Base-by-base conservation (phyloP, 2,329 filamentous ascomycete species). In the Claviceps pusilla region DNA sequence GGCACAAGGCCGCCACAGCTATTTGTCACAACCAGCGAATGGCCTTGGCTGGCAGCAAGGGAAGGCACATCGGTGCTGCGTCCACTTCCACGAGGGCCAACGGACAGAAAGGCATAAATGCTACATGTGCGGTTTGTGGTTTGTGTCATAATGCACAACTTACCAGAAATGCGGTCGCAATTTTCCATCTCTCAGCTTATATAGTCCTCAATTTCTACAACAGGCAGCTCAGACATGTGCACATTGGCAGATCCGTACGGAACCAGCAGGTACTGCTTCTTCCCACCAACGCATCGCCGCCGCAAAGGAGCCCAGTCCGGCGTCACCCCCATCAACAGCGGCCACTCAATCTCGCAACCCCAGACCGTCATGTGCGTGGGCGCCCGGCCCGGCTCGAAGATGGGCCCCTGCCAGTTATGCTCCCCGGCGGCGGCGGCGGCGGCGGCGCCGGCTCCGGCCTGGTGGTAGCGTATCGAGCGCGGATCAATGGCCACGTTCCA, bases 221-320 rank as follows among this genome's bases (percentile, higher is more conserved):
- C 52, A 4, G 61, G 61, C 49, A 63, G 47, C 35, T 63, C 59
- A 9, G 61, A 59, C 61, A 76, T 73, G 56, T 73, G 73, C 55
- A 76, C 59, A 59, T 72, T 74, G 14, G 73, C 68, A 43, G 69
- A 69, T 2, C 71, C 73, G 61, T 71, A 75, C n/a, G 73, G 74
- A 12, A 70, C 65, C 19, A 76, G 55, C n/a, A 31, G 58, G 29
- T 65, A 65, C 12, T 68, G 60, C 50, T 64, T 62, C n/a, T 59
- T 63, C 45, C 64, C 57, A 0, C 68, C 66, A 3, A 56, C 54
- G 31, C 62, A 64, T 2, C 14, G 59, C 31, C 57, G 51, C 9
- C 57, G 48, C 7, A 16, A 31, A 2, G 62, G 61, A 12, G 59
- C 55, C 42, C 55, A 53, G 41, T 68, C 64, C 42, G 68, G 70